Base-by-base conservation (phyloP, 2,329 filamentous ascomycete genomes). In the Didymella exigua region DNA sequence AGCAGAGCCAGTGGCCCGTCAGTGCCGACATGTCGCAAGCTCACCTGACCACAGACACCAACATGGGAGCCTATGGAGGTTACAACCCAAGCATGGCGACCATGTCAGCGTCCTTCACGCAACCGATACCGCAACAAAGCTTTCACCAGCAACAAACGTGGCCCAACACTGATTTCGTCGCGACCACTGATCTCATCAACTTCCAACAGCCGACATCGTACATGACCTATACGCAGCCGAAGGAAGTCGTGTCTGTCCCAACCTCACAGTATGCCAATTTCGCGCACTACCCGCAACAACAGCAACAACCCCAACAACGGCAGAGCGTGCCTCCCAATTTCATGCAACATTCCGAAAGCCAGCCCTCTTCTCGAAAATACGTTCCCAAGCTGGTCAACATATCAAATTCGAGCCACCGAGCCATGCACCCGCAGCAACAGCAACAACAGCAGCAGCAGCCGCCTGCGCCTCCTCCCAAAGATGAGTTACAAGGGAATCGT, bases 251-350 rank as follows among this genome's bases (percentile, higher is more conserved):
- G 4, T 60, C 63, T 1, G 71, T 73, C 21, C 71, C 70, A 8
- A 72, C 67, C 7, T 72, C 71, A 21, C 70, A 73, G 40, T 71
- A 71, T 44, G 63, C 70, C 55, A 68, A 69, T 46, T 72, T 73
- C 41, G 58, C 63, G 5, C 69, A 74, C 23, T 73, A 69, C 48
- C 45, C 54, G 8, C 52, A 50, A 30, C 52, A 46, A 37, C 52
- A 50, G 26, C 52, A 46, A 30, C 52, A 55, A 33, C 36, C 46
- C 8, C 52, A 55, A 34, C 69, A 71, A 27, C 60, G 71, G 37
- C 70, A 73, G 44, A 74, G 71, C 37, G 60, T 73, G 8, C 71
- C 71, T 14, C 68, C 71, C n/a, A 72, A 72, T 46, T 74, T 74
- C 51, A 57, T 67, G 42, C 67, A 68, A 37, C 64, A 67, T 42